Percentiles rank a stretch among this genome's conserved stretches.
Conservation (phyloP, 2,329 filamentous ascomycete genomes). For the Xylaria sp. region DNA sequence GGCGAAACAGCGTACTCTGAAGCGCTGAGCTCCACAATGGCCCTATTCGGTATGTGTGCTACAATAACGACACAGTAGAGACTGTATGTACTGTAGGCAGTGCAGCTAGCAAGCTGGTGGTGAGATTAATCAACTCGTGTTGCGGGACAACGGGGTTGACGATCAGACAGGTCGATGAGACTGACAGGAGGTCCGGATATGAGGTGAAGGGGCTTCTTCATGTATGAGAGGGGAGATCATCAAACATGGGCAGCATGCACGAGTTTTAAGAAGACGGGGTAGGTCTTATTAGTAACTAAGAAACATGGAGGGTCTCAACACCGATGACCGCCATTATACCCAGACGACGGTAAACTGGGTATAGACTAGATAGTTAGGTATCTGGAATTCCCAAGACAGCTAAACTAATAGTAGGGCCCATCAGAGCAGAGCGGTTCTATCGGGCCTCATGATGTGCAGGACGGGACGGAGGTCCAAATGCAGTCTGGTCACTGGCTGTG, state of each 20-base stretch:
- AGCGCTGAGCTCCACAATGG: constrained; percentile 28
- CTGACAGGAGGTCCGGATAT: constrained; percentile 50
- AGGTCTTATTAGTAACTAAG: constrained; percentile 23
- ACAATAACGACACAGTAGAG: constrained; percentile 22
- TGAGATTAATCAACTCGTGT: constrained; percentile 39
- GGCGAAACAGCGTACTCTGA: constrained; percentile 39
- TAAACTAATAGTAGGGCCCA: constrained; percentile 19
- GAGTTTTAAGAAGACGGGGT: constrained; percentile 57
- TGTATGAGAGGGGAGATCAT: constrained; percentile 52
- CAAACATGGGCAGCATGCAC: constrained; percentile 53
- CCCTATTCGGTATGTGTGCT: constrained; percentile 28
- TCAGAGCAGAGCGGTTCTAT: constrained; percentile 40
- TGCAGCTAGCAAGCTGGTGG: constrained; percentile 8
- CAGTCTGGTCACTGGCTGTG: constrained; percentile 23
- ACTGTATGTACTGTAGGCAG: background rate
- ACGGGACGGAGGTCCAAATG: constrained; percentile 40
- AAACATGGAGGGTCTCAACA: constrained; percentile 49
- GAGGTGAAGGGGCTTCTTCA: constrained; percentile 52
- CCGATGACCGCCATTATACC: constrained; percentile 49
- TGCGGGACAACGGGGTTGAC: constrained; percentile 50
- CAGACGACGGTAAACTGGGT: background rate
- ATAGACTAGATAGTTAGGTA: constrained; percentile 20
- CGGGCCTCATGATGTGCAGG: constrained; percentile 49
- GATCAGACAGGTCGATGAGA: constrained; percentile 53
- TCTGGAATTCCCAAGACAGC: constrained; percentile 10